Conservation (phyloP, 495 filamentous ascomycete species). For the Halenospora varia region DNA sequence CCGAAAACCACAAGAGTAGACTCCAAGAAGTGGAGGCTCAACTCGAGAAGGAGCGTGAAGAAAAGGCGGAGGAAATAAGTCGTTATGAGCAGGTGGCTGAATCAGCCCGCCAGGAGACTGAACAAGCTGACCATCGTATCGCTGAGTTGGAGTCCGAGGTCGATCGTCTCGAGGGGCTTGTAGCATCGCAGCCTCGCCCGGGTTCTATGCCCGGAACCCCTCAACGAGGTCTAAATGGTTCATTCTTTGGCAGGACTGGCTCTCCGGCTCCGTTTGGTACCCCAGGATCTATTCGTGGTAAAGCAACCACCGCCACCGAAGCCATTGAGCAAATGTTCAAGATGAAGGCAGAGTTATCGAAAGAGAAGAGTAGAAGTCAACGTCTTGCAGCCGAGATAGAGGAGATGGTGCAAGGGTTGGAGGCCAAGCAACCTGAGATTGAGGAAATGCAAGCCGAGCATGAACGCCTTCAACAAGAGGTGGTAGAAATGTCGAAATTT, state of each 20-base stretch:
- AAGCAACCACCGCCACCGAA: constrained; percentile 43
- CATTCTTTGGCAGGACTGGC: constrained; percentile 32
- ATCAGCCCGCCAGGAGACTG: constrained; percentile 69
- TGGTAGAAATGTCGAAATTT: constrained; percentile 74
- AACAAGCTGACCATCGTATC: constrained; percentile 63
- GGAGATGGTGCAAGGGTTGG: constrained; percentile 67
- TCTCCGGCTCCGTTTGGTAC: constrained; percentile 48
- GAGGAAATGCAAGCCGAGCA: constrained; percentile 64
- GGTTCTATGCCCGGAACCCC: constrained; percentile 55
- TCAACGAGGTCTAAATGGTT: constrained; percentile 46
- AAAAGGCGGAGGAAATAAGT: constrained; percentile 76
- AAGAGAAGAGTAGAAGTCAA: constrained; percentile 65
- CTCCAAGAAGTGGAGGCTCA: constrained; percentile 76
- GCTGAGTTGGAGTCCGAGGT: constrained; percentile 72
- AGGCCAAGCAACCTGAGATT: constrained; percentile 65
- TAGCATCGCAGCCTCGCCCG: constrained; percentile 11
- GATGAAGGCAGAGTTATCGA: constrained; percentile 47
- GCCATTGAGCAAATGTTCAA: constrained; percentile 50
- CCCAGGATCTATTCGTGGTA: constrained; percentile 44
- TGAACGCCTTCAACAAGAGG: constrained; percentile 62
- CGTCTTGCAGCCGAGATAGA: constrained; percentile 71
- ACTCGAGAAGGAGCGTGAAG: constrained; percentile 74
- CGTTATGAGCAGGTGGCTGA: constrained; percentile 75
- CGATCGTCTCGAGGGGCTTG: constrained; percentile 57
- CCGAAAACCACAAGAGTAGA: constrained; percentile 72